Percentiles rank a stretch among this genome's conserved stretches.
Evolutionary conservation across 345 rosid genomes (phyloP).

Genomic region (Luvunga scandens): DNA sequence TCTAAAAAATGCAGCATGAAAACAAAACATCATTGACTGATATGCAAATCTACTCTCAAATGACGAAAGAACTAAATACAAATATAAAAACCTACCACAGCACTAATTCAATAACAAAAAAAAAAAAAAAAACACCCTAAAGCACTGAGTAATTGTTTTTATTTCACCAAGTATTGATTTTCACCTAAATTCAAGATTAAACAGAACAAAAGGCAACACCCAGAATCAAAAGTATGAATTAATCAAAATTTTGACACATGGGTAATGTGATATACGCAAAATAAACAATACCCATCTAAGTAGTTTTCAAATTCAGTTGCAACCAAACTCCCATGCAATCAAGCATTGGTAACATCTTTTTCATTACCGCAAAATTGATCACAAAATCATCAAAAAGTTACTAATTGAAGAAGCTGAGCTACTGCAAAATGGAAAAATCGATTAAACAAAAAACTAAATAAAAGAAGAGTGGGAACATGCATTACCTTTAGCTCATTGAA

Average conservation of each 20-base stretch:
- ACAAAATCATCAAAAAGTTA: neutral
- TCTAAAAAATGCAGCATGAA: neutral
- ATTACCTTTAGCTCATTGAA: slow-evolving; percentile 21
- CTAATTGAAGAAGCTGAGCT: neutral
- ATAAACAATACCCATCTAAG: neutral
- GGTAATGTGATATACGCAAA: neutral
- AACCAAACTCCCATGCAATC: neutral
- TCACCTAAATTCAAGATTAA: too few relatives aligned
- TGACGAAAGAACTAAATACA: neutral
- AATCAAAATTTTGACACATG: neutral
- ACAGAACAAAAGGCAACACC: slow-evolving; percentile 5
- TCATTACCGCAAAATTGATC: neutral
- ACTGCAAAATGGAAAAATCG: neutral
- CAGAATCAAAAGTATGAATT: neutral
- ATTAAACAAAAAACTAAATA: neutral
- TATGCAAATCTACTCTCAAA: neutral
- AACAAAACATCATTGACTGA: neutral
- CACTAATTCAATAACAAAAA: neutral
- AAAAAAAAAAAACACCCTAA: neutral
- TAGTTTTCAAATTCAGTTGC: neutral
- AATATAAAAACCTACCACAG: neutral
- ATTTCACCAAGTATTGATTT: neutral
- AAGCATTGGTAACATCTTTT: neutral
- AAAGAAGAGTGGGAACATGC: neutral
- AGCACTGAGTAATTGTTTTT: neutral